Evolutionary conservation across 495 filamentous ascomycete species (phyloP).

Genomic region (Letharia lupina): DNA sequence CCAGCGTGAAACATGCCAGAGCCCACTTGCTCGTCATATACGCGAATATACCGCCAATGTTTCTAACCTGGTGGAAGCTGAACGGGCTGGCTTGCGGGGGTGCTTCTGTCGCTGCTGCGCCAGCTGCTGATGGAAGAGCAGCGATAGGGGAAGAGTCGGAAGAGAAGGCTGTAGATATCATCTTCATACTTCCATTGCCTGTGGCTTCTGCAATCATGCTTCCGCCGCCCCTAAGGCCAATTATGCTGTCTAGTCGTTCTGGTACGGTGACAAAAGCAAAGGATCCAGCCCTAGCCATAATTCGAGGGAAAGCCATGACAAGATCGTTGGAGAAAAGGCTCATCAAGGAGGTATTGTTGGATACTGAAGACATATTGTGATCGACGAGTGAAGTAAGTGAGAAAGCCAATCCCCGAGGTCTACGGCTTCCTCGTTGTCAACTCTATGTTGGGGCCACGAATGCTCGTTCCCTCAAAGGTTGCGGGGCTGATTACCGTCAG

Average conservation of each 20-base stretch:
- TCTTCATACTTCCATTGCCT: constrained; percentile 30
- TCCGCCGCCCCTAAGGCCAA: constrained; percentile 45
- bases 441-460: neutral
- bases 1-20: constrained; percentile 70
- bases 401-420: neutral
- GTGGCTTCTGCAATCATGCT: constrained; percentile 53
- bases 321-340: constrained; percentile 40
- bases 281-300: constrained; percentile 53
- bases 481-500: neutral
- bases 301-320: constrained; percentile 51
- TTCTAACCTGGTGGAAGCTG: constrained; percentile 37
- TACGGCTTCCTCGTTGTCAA: neutral
- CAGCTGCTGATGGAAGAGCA: constrained; percentile 23
- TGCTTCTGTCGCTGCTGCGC: constrained; percentile 28
- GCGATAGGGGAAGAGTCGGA: constrained; percentile 13
- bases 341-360: constrained; percentile 22
- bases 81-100: constrained; percentile 12
- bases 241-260: constrained; percentile 52
- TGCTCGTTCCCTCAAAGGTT: neutral
- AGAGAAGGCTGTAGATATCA: constrained; percentile 32
- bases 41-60: constrained; percentile 78
- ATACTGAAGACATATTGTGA: constrained; percentile 12
- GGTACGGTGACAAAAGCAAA: constrained; percentile 49
- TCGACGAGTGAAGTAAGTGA: neutral
- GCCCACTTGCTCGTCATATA: constrained; percentile 95